These are phyloP conservation scores for Terfezia boudieri DNA, from an alignment of 495 filamentous ascomycete genomes.

Conservation along the genomic window DNA sequence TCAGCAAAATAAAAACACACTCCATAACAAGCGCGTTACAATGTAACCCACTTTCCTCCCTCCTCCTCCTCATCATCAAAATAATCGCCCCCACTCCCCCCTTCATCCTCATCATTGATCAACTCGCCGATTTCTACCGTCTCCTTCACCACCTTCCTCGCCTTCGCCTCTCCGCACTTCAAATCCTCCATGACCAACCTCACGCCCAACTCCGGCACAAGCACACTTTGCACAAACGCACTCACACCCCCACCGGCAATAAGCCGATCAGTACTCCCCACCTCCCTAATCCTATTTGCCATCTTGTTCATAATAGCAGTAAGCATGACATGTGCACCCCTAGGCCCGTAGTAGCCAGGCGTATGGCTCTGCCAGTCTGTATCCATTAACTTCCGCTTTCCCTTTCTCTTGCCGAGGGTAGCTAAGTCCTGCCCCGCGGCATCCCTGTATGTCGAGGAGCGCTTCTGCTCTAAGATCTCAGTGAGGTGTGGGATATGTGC, in stretches of 20 bases:
- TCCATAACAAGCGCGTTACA: neutral
- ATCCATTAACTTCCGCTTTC: neutral
- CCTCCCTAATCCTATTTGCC: conserved; percentile 35
- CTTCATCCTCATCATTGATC: conserved; percentile 40
- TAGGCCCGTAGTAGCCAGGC: conserved; percentile 72
- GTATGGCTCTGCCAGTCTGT: neutral
- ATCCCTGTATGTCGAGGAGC: neutral
- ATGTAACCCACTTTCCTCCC: neutral
- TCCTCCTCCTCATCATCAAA: conserved; percentile 25
- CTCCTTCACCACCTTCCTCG: conserved; percentile 45
- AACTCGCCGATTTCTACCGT: conserved; percentile 59
- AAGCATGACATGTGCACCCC: conserved; percentile 41
- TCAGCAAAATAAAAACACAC: no score
- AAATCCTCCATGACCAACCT: conserved; percentile 71
- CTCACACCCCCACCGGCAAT: conserved; percentile 47
- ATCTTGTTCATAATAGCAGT: conserved; percentile 44
- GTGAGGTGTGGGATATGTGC: neutral
- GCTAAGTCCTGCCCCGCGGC: neutral
- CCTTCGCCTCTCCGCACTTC: conserved; percentile 37
- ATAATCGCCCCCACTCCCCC: conserved; percentile 31
- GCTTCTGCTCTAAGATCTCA: neutral
- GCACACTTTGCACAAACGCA: conserved; percentile 58
- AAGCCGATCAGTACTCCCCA: conserved; percentile 41
- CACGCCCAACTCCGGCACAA: conserved; percentile 67
- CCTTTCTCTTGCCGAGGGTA: neutral